phyloP scores from a whole-genome alignment of 441 rosid genomes.

The Lepidium campestre region DNA sequence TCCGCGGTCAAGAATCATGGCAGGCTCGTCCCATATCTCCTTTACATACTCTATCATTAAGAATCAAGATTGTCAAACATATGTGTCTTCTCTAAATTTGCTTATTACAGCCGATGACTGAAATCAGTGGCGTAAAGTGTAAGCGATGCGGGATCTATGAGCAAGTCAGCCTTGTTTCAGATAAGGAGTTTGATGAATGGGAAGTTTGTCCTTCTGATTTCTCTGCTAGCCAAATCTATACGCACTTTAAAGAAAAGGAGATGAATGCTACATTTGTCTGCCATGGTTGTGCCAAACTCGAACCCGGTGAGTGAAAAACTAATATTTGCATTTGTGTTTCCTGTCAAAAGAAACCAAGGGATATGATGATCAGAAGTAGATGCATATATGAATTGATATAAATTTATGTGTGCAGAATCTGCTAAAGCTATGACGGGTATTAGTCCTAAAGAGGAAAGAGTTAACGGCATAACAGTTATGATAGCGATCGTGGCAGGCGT shows the following conservation, averaged over 20 bases:
- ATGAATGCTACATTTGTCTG: slow-evolving; percentile 65
- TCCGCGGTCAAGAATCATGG: slow-evolving; percentile 86
- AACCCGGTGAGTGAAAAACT: slow-evolving; percentile 38
- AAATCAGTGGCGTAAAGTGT: slow-evolving; percentile 55
- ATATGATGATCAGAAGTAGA: slow-evolving; percentile 7
- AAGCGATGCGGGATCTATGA: slow-evolving; percentile 88
- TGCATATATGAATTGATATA: background rate
- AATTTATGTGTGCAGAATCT: slow-evolving; percentile 1
- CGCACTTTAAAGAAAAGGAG: slow-evolving; percentile 43
- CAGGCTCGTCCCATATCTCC: slow-evolving; percentile 38
- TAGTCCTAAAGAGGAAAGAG: slow-evolving; percentile 14
- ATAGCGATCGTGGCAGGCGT: slow-evolving; percentile 35
- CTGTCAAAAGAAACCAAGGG: background rate
- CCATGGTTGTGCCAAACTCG: slow-evolving; percentile 38
- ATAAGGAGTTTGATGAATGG: slow-evolving; percentile 79
- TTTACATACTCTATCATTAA: background rate
- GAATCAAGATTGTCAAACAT: background rate
- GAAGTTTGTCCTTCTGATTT: slow-evolving; percentile 87
- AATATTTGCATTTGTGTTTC: background rate
- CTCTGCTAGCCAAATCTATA: slow-evolving; percentile 46
- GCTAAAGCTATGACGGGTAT: slow-evolving; percentile 5
- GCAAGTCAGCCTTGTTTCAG: slow-evolving; percentile 49
- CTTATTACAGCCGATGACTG: slow-evolving; percentile 61
- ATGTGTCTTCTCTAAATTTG: background rate
- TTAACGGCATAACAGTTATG: slow-evolving; percentile 36